These are phyloP conservation scores for Sphagnum fallax DNA, from an alignment of 228 moss, liverwort and hornwort species.

Conservation along the genomic window DNA sequence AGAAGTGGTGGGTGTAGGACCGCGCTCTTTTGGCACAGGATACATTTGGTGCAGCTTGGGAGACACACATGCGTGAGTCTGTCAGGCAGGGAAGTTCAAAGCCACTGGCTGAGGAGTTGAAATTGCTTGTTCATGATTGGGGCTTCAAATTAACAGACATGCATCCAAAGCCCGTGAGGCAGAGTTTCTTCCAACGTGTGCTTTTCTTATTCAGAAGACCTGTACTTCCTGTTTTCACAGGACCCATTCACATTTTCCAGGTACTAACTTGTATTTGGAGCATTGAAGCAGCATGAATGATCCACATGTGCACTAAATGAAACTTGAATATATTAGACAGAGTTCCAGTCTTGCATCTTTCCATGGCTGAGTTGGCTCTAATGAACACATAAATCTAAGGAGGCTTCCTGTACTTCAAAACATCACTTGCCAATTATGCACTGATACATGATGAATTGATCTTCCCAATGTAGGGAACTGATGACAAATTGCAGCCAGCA, in stretches of 20 bases:
- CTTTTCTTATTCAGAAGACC: slow-evolving; percentile 35
- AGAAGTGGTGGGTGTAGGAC: slow-evolving; percentile 34
- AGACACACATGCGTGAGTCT: slow-evolving; percentile 53
- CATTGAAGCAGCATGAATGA: not conserved
- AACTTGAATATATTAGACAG: not conserved
- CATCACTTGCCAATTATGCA: not conserved
- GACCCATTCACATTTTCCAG: slow-evolving; percentile 84
- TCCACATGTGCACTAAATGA: not conserved
- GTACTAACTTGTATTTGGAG: slow-evolving; percentile 14
- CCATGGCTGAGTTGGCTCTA: too few relatives aligned
- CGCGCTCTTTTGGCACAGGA: slow-evolving; percentile 46
- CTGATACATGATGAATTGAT: not conserved
- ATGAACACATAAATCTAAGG: not conserved
- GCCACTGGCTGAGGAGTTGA: slow-evolving; percentile 62
- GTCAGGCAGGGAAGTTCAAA: slow-evolving; percentile 57
- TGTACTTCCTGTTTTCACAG: slow-evolving; percentile 23
- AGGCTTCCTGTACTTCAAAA: not conserved
- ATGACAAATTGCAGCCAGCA: slow-evolving; percentile 55
- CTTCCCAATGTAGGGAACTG: slow-evolving; percentile 40
- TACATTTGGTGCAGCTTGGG: slow-evolving; percentile 22
- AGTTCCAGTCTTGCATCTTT: not conserved
- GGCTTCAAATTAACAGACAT: slow-evolving; percentile 58
- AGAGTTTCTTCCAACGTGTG: slow-evolving; percentile 34
- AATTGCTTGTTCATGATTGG: slow-evolving; percentile 43
- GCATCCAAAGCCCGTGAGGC: slow-evolving; percentile 23